Evolutionary conservation across 2,329 filamentous ascomycete species (phyloP).

Genomic region (Fusarium cyanostomum): DNA sequence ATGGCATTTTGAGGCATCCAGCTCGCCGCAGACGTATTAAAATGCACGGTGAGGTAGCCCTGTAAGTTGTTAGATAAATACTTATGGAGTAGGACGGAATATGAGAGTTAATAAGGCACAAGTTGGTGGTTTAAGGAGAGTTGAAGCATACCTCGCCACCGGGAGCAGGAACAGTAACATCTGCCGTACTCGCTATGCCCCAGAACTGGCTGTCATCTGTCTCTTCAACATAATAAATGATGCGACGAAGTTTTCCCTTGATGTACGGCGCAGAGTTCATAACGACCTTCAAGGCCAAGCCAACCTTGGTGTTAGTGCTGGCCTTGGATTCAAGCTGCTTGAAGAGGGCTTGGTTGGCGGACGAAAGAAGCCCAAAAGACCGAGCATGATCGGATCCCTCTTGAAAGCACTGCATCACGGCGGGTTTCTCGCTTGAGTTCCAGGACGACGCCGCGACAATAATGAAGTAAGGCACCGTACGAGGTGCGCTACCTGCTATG

Average conservation of each 20-base stretch:
- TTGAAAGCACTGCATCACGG: too few species aligned
- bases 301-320: not conserved
- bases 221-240: not conserved
- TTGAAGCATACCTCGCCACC: constrained; percentile 4
- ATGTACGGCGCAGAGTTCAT: not conserved
- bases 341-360: constrained; percentile 1
- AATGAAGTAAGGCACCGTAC: too few species aligned
- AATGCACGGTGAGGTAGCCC: not conserved
- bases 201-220: not conserved
- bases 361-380: not conserved
- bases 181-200: not conserved
- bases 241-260: not conserved
- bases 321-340: not conserved
- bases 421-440: too few species aligned
- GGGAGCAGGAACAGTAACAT: constrained; percentile 1
- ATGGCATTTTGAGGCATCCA: not conserved
- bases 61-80: not conserved
- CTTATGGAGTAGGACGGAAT: too few species aligned
- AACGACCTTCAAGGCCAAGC: not conserved
- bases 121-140: not conserved
- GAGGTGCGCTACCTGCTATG: too few species aligned
- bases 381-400: not conserved
- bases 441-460: too few species aligned
- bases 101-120: too few species aligned
- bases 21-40: not conserved